These are phyloP conservation scores for Metschnikowia orientalis DNA, from an alignment of 805 yeast species.

Conservation along the genomic window DNA sequence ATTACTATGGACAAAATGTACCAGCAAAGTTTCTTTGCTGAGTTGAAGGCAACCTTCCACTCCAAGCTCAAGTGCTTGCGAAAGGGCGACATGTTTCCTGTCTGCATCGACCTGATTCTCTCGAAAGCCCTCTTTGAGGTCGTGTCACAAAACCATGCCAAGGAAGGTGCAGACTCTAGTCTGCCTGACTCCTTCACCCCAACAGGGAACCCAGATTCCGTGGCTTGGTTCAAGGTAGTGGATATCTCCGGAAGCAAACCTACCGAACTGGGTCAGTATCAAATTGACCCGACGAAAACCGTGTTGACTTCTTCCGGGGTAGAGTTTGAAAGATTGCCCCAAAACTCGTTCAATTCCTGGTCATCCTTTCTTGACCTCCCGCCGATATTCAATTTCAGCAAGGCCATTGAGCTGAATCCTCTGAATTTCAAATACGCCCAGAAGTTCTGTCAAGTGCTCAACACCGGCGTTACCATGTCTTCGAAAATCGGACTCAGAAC, in stretches of 20 bases:
- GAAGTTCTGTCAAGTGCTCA: slow-evolving; percentile 49
- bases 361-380: slow-evolving; percentile 44
- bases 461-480: slow-evolving; percentile 41
- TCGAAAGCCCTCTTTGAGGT: slow-evolving; percentile 49
- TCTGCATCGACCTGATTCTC: slow-evolving; percentile 65
- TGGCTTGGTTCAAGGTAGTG: slow-evolving; percentile 82
- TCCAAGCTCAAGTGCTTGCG: slow-evolving; percentile 52
- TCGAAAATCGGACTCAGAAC: slow-evolving; percentile 47
- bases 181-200: slow-evolving; percentile 41
- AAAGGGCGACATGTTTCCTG: slow-evolving; percentile 68
- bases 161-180: slow-evolving; percentile 9
- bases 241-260: slow-evolving; percentile 39
- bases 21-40: slow-evolving; percentile 58
- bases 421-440: slow-evolving; percentile 45
- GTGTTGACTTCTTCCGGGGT: slow-evolving; percentile 67
- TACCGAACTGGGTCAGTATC: slow-evolving; percentile 35
- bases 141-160: slow-evolving; percentile 15
- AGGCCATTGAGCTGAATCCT: slow-evolving; percentile 15
- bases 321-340: slow-evolving; percentile 36
- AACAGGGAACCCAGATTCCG: slow-evolving; percentile 58
- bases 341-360: slow-evolving; percentile 40
- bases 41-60: slow-evolving; percentile 61
- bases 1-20: slow-evolving; percentile 58
- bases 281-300: slow-evolving; percentile 66
- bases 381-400: slow-evolving; percentile 33